Conservation (phyloP, 495 filamentous ascomycete species). For the Cudoniella acicularis region DNA sequence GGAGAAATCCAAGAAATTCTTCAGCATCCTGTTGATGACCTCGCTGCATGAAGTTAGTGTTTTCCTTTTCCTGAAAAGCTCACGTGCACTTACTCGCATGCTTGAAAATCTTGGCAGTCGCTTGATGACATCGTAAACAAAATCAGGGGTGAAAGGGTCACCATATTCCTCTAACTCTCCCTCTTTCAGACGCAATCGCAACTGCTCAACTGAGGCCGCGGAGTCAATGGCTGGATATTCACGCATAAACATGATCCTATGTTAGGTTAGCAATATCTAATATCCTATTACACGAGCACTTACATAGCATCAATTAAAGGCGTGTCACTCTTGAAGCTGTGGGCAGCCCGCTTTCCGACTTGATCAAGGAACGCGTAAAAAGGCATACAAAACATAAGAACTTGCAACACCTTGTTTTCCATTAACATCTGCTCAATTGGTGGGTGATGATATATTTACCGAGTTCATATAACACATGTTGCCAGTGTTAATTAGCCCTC, state of each 20-base stretch:
- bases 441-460: conserved; percentile 49
- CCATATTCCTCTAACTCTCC: conserved; percentile 87
- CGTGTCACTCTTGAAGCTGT: conserved; percentile 93
- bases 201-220: conserved; percentile 66
- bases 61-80: neutral
- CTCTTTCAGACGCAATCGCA: conserved; percentile 68
- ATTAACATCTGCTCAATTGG: neutral
- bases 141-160: conserved; percentile 88
- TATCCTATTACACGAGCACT: conserved; percentile 32
- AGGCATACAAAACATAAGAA: conserved; percentile 85
- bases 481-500: conserved; percentile 91
- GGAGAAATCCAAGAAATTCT: conserved; percentile 91
- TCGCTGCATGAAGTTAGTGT: conserved; percentile 35
- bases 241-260: conserved; percentile 92
- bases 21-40: conserved; percentile 98
- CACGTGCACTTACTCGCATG: conserved; percentile 58
- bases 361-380: conserved; percentile 94
- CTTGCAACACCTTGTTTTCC: conserved; percentile 73
- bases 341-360: conserved; percentile 72
- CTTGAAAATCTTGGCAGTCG: conserved; percentile 81
- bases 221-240: conserved; percentile 87
- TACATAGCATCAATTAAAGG: conserved; percentile 92
- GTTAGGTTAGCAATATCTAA: conserved; percentile 19
- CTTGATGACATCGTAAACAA: conserved; percentile 89
- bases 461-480: conserved; percentile 99